Evolutionary conservation across 73 alveolate species (phyloP), one percentile per base, ranked within the genome.

Genomic region (Uronychia binucleata): DNA sequence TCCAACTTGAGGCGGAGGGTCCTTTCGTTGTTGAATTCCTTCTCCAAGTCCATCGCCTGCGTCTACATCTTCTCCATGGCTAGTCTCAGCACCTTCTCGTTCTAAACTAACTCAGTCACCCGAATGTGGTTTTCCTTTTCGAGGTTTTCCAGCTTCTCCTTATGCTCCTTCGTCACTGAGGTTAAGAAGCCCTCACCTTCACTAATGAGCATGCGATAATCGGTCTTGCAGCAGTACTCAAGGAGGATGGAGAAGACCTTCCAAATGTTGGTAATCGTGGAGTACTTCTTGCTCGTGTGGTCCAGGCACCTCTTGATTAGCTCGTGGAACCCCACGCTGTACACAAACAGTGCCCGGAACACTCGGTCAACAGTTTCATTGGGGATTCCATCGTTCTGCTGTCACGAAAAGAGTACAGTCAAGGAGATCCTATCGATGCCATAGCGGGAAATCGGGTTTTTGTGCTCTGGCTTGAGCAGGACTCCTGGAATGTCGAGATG

Each of bases 171-270:
- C 57, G 79, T 81, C 29, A 86, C 33, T 30, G 35, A n/a, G 0
- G 89, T 75, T 19, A n/a, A n/a, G n/a, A n/a, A n/a, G 1, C 77
- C 31, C 13, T n/a, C 57, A 11, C 34, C 57, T 58, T 89, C 83
- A 0, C 87, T 60, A 8, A 93, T 90, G 34, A 93, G 87, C 94
- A 90, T 90, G 74, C 82, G 88, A 67, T 90, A 93, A 82, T 93
- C 94, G 0, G 90, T 34, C 58, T 90, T 91, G 80, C 96, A 87
- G 88, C 97, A 92, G 84, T 92, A 92, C 76, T 92, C 97, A 0
- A 92, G 91, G 46, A 92, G 76, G 31, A 92, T 92, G 32, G 91
- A 86, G 79, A 74, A 92, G 0, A 92, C 97, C 31, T 83, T 88
- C 97, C 97, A 92, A 76, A 92, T 77, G 28, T 83, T 31, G 31